Conservation (phyloP, 2,329 filamentous ascomycete species). For the Fusarium fracticaudum region DNA sequence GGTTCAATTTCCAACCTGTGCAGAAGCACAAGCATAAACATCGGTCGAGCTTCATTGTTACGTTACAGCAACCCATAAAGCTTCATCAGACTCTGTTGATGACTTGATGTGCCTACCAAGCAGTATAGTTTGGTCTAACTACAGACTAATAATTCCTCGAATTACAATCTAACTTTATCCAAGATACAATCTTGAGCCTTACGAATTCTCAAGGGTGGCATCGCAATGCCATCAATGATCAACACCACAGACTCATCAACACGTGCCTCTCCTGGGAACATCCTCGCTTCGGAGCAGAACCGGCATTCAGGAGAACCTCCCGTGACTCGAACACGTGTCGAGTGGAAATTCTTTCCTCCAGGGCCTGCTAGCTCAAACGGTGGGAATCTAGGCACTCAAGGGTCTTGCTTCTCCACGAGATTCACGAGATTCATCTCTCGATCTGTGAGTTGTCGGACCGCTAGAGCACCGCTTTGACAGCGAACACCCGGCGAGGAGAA, state of each 20-base stretch:
- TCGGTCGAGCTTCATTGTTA: background rate
- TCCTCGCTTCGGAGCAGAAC: conserved; percentile 26
- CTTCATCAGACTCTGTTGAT: background rate
- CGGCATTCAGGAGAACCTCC: conserved; percentile 11
- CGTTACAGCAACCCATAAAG: background rate
- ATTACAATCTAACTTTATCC: background rate
- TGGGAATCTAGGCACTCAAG: background rate
- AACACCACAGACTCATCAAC: conserved; percentile 12
- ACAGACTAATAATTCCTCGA: background rate
- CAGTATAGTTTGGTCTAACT: background rate
- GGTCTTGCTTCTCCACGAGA: conserved; percentile 26
- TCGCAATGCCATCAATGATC: background rate
- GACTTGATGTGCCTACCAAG: no score
- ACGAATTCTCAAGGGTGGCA: background rate
- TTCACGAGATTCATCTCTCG: conserved; percentile 32
- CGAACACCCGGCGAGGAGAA: conserved; percentile 21
- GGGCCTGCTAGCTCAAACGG: background rate
- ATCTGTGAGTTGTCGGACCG: conserved; percentile 33
- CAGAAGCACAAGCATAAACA: background rate
- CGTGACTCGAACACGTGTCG: conserved; percentile 36
- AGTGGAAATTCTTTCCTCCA: conserved; percentile 7
- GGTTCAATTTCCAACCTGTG: background rate
- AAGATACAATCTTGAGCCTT: background rate
- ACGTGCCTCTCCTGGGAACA: conserved; percentile 25
- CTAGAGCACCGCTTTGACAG: conserved; percentile 24